Percentiles rank a stretch among this genome's conserved stretches.
phyloP scores from a whole-genome alignment of 352 stramenopile species.

The Globisporangium canariense region DNA sequence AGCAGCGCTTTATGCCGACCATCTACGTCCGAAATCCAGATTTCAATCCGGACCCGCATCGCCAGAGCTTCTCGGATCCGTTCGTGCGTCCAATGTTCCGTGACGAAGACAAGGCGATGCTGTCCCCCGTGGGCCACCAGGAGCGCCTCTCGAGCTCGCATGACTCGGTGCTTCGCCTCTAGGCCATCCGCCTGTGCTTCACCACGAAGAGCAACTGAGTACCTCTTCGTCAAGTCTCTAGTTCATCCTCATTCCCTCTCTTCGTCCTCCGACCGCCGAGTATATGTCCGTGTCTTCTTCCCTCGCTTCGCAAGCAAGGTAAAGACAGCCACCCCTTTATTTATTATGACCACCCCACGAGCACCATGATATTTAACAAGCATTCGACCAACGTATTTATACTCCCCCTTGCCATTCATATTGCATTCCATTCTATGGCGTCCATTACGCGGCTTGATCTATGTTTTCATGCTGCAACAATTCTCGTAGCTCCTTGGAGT shows the following conservation, averaged over 20 bases:
- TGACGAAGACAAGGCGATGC: background rate
- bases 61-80: conserved; percentile 1
- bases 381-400: background rate
- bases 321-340: background rate
- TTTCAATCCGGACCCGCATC: background rate
- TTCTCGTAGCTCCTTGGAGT: conserved; percentile 24
- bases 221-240: background rate
- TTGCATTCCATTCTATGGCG: no score
- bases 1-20: conserved; percentile 4
- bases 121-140: background rate
- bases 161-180: conserved; percentile 1
- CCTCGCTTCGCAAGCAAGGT: background rate
- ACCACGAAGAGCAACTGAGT: background rate
- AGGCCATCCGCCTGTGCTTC: background rate
- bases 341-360: background rate
- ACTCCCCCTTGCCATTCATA: background rate
- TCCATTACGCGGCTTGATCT: no score
- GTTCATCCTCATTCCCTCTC: background rate
- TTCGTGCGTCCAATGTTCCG: conserved; percentile 3
- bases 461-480: conserved; percentile 11
- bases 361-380: conserved; percentile 16
- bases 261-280: background rate
- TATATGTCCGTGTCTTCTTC: background rate
- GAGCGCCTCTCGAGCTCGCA: background rate
- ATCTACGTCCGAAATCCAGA: background rate